Conservation (phyloP, 805 yeast genomes). For the Saccharomycopsis babjevae region DNA sequence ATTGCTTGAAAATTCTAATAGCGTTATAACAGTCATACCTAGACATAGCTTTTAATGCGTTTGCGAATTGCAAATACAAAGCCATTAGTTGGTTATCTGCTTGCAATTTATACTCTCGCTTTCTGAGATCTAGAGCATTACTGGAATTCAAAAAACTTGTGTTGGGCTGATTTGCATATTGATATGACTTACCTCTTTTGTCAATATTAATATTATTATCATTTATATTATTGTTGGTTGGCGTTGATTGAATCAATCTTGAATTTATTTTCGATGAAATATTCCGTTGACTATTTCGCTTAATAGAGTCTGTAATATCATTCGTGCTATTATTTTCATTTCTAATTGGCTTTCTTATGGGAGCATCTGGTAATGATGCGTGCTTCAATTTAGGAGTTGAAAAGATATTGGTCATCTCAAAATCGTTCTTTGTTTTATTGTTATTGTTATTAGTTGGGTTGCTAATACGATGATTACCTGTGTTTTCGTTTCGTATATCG, state of each 20-base stretch:
- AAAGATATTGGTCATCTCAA: conserved; percentile 23
- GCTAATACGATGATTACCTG: not conserved
- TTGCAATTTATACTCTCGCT: conserved; percentile 14
- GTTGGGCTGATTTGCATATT: conserved; percentile 20
- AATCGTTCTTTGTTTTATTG: not conserved
- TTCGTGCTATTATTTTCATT: conserved; percentile 18
- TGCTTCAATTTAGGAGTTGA: conserved; percentile 34
- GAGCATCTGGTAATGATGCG: conserved; percentile 29
- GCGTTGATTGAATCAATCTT: conserved; percentile 34
- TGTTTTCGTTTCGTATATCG: not conserved
- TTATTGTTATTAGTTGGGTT: conserved; percentile 2
- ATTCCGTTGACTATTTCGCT: conserved; percentile 23
- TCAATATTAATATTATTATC: conserved; percentile 10
- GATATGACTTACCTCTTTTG: conserved; percentile 19
- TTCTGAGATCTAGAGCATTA: conserved; percentile 10
- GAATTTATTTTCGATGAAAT: conserved; percentile 39
- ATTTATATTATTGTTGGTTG: conserved; percentile 5
- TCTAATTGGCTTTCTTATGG: conserved; percentile 29
- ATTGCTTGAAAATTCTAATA: conserved; percentile 49
- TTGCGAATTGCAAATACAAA: conserved; percentile 46
- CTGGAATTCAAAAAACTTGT: not conserved
- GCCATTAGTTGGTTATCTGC: conserved; percentile 35
- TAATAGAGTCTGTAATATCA: conserved; percentile 20
- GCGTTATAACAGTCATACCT: conserved; percentile 75
- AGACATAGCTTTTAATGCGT: conserved; percentile 48